Conservation (phyloP, 2,329 filamentous ascomycete species). For the Hypoxylon sp. region DNA sequence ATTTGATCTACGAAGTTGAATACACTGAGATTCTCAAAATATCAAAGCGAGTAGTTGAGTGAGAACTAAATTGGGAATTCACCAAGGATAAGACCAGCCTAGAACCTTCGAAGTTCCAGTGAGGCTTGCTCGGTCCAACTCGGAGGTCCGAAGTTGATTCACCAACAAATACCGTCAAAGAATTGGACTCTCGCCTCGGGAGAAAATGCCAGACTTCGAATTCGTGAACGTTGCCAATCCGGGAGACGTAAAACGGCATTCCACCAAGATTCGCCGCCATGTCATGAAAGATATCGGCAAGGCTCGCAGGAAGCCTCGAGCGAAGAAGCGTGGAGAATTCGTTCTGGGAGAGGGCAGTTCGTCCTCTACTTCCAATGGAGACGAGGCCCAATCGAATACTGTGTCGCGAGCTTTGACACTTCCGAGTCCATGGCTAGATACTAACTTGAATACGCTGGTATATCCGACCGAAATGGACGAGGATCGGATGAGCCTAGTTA, state of each 20-base stretch:
- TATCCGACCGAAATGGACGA: conserved; percentile 51
- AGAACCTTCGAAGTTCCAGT: not conserved
- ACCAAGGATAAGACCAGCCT: not conserved
- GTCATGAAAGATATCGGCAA: conserved; percentile 55
- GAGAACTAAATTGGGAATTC: not conserved
- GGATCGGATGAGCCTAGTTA: conserved; percentile 42
- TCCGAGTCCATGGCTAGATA: conserved; percentile 38
- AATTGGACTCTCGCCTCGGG: not conserved
- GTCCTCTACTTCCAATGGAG: not conserved
- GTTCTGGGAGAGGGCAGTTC: conserved; percentile 29
- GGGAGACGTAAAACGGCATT: conserved; percentile 50
- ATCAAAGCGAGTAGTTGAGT: not conserved
- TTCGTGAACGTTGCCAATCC: conserved; percentile 50
- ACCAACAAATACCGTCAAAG: not conserved
- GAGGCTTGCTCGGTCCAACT: not conserved
- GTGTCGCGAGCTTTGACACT: conserved; percentile 13
- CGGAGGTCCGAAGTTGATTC: not conserved
- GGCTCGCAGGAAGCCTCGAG: conserved; percentile 47
- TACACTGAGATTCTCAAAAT: not conserved
- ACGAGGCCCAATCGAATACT: conserved; percentile 1
- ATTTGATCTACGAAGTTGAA: not conserved
- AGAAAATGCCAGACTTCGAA: conserved; percentile 49
- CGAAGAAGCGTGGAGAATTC: conserved; percentile 36
- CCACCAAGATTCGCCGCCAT: conserved; percentile 51
- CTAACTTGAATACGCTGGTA: conserved; percentile 37